Base-by-base conservation (phyloP, 768 basidiomycete species). In the Suillus bovinus region DNA sequence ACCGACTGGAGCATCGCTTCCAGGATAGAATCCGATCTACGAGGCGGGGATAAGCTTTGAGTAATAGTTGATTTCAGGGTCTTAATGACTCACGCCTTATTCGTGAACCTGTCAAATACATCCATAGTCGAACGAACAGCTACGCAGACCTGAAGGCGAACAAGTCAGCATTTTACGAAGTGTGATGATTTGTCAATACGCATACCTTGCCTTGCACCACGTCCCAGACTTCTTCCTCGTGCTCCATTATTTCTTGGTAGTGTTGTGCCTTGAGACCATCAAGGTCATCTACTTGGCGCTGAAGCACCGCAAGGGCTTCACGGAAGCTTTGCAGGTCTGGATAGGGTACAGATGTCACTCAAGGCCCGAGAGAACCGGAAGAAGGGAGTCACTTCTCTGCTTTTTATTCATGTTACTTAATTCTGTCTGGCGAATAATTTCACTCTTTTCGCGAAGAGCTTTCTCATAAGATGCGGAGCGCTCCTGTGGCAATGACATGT, bases 211-310 rank as follows among this genome's bases (percentile, higher is more conserved):
- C 85, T 72, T 96, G 87, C 7, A 96, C 93, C 16, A 86, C 85
- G 68, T 95, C 87, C 96, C 96, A 98, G n/a, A 94, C 90, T 74
- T 96, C 89, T 67, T 96, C 93, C 76, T 97, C 95, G 67, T 95
- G 94, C 62, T 93, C 91, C 56, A 94, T 77, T 59, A 96, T 94
- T 68, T 94, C 89, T 65, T 89, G 84, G 69, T 98, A 96, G 76
- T 98, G 94, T 8, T 84, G 81, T 9, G 80, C 84, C 71, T 96
- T 96, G 61, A 98, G 78, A 59, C 86, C 86, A 74, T 98, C 95
- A 3, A 97, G 80, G 63, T 94, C 94, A 68, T 96, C 93, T 0
- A 98, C 94, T 74, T 96, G 94, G 44, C 86, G 81, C 68, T 96
- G 95, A 46, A 96, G 78, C 16, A 93, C 81, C 31, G 84, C 74